phyloP scores from a whole-genome alignment of 2,329 filamentous ascomycete species.

The Colletotrichum costaricense region DNA sequence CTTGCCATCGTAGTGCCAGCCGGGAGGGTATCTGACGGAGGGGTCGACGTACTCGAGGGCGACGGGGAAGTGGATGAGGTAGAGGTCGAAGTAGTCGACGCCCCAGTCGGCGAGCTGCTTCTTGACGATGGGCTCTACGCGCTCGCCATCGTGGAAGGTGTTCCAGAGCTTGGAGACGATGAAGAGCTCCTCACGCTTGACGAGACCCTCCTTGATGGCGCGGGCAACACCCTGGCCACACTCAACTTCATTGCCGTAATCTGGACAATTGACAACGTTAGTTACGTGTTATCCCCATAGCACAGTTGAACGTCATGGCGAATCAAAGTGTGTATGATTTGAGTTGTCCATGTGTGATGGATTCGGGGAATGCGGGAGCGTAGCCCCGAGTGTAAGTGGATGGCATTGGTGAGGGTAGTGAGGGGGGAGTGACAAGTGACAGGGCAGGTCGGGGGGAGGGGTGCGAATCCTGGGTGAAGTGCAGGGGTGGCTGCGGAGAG shows the following conservation, averaged over 20 bases:
- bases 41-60: constrained; percentile 89
- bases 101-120: constrained; percentile 86
- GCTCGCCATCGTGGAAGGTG: constrained; percentile 85
- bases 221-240: constrained; percentile 80
- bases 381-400: constrained; percentile 24
- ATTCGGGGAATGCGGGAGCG: constrained; percentile 8
- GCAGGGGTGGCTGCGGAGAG: constrained; percentile 25
- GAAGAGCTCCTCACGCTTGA: constrained; percentile 89
- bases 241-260: constrained; percentile 87
- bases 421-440: background rate
- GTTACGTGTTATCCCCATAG: background rate
- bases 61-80: constrained; percentile 90
- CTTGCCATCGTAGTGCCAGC: constrained; percentile 76
- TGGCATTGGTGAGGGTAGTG: no score
- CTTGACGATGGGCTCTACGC: constrained; percentile 79
- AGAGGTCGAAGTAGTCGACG: constrained; percentile 91
- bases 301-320: no score
- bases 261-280: constrained; percentile 51
- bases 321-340: background rate
- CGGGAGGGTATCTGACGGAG: constrained; percentile 80
- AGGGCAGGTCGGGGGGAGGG: constrained; percentile 5
- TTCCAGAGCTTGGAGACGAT: constrained; percentile 95
- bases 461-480: constrained; percentile 5
- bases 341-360: background rate
- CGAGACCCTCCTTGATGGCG: constrained; percentile 83